Base-by-base conservation (phyloP, 441 rosid genomes). In the Populus hybrid region DNA sequence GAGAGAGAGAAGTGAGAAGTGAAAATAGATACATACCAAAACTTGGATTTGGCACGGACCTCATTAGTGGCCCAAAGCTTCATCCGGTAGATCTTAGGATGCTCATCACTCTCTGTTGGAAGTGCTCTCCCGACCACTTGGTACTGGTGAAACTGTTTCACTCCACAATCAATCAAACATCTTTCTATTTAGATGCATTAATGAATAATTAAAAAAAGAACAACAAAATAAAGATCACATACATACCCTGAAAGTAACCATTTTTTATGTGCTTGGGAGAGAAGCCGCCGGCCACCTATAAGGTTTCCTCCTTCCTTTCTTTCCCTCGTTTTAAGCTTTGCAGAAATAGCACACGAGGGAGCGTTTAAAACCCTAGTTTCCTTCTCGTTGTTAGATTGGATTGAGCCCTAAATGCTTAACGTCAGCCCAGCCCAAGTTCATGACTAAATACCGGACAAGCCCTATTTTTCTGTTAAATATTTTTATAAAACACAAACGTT, bases 51-150 rank as follows among this genome's bases (percentile, higher is more conserved):
- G 21, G 88, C 88, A 8, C 88, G 84, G 71, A 85, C 85, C 78
- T 85, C 85, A 26, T 85, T 83, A 26, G 87, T 83, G 38, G 85
- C 88, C 89, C 88, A 87, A 23, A 87, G 82, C 83, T 87, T 87
- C 89, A 87, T 87, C 34, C 89, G 70, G 11, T 85, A 87, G 57
- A 83, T 87, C 81, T 87, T 87, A 18, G 89, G 88, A 9, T 85
- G 86, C 66, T 83, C 84, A 68, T 85, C 87, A 0, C 67, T 7
- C 67, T 83, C 85, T 0, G 88, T 85, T 0, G 89, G 87, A 50
- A 87, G 65, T 7, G 82, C 89, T 75, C 88, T 85, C 10, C 90
- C 90, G 21, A 85, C 88, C 32, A 83, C 87, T 81, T 82, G 90
- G 75, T 85, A 87, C 73, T 85, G 88, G 73, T 87, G 90, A 80